A percentile compares a stretch with the other conserved stretches of the same genome.
phyloP scores from a whole-genome alignment of 1,284 basidiomycete genomes.

The Erythrobasidium hasegawianum region DNA sequence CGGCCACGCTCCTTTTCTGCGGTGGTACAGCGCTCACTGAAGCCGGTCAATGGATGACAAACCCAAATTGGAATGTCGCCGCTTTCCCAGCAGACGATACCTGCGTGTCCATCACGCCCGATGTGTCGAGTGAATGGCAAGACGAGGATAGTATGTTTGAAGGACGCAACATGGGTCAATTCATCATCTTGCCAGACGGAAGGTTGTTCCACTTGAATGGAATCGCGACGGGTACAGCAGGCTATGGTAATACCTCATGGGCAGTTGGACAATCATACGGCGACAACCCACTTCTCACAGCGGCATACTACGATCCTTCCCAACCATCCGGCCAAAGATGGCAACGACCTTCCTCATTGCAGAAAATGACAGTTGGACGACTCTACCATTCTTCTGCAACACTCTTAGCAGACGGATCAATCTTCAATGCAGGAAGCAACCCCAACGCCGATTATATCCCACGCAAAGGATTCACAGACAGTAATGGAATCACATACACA shows the following conservation, averaged over 20 bases:
- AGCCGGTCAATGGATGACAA: constrained; percentile 56
- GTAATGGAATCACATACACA: constrained; percentile 11
- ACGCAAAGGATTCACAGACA: constrained; percentile 8
- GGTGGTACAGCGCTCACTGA: constrained; percentile 56
- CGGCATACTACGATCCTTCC: constrained; percentile 50
- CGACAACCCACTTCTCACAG: constrained; percentile 46
- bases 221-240: constrained; percentile 46
- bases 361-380: constrained; percentile 46
- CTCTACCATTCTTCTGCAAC: constrained; percentile 53
- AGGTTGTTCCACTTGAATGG: constrained; percentile 71
- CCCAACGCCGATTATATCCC: constrained; percentile 44
- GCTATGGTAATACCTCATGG: constrained; percentile 50
- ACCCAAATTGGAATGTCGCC: constrained; percentile 66
- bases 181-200: constrained; percentile 72
- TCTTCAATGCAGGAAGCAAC: constrained; percentile 53
- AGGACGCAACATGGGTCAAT: constrained; percentile 75
- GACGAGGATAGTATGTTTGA: constrained; percentile 68
- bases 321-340: constrained; percentile 47
- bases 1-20: constrained; percentile 71
- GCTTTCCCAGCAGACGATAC: constrained; percentile 54
- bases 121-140: constrained; percentile 63
- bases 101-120: constrained; percentile 66
- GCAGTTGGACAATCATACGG: constrained; percentile 48
- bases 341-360: constrained; percentile 44
- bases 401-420: constrained; percentile 51